Base-by-base conservation (phyloP, 352 stramenopile genomes). In the Pythium brassicae region DNA sequence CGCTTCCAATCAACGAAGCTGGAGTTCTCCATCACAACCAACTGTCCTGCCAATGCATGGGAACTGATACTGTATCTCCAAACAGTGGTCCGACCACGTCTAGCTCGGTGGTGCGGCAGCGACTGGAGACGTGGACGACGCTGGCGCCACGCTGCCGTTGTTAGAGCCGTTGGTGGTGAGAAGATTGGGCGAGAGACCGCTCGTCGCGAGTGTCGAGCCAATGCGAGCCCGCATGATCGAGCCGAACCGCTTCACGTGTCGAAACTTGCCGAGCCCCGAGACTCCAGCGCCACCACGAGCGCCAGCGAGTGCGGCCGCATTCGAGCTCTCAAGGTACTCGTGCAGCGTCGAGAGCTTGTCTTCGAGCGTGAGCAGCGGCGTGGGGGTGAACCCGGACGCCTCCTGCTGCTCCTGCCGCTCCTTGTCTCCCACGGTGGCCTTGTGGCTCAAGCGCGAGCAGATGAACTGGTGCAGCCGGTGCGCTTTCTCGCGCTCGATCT, bases 331-430 rank as follows among this genome's bases (percentile, higher is more conserved):
- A 9, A 91, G 62, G 61, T 88, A 87, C 17, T 86, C 76, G 32
- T 87, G 72, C 17, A 92, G 73, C 7, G 78, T 74, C 26, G 70
- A 59, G 12, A 92, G 59, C 49, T 92, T 92, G 40, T 86, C 66
- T 4, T 86, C 78, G 11, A 92, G 53, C 3, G 68, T 71, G 14
- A 78, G 53, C 0, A 68, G 55, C 8, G 72, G 60, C 9, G 69
- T 66, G 2, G 70, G 69, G 10, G 74, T 86, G 44, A 86, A 87
- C 3, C 75, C 80, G 0, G 61, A 70, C 10, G 62, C 67, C 2
- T 83, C 63, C 15, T 75, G 66, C 40, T 75, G 72, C 48, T 75
- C 47, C 23, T 39, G 71, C 35, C 61, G 61, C 3, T 67, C 57
- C 11, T 57, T 50, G 14, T 50, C 26, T 1, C 65, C 61, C 22